Evolutionary conservation across 768 basidiomycete genomes (phyloP).

Genomic region (Boletus edulis): DNA sequence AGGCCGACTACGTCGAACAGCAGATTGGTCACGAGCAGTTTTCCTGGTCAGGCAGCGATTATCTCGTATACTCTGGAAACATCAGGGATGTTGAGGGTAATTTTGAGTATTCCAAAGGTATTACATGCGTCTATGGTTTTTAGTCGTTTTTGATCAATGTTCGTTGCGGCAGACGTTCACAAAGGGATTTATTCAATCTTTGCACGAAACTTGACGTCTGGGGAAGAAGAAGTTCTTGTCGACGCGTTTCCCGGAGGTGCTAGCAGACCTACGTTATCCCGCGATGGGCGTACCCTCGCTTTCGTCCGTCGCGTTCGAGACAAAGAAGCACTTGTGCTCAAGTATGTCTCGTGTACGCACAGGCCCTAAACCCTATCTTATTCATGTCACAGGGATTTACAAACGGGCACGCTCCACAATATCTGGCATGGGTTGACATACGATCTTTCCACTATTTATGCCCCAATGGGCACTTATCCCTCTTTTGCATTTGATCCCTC

Average conservation of each 20-base stretch:
- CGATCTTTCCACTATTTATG: conserved; percentile 59
- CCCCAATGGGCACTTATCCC: conserved; percentile 80
- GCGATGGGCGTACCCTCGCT: conserved; percentile 65
- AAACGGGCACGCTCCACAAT: conserved; percentile 61
- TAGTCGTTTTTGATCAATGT: not conserved
- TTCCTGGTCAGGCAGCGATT: conserved; percentile 57
- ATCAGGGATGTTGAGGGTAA: conserved; percentile 43
- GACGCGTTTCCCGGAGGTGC: conserved; percentile 66
- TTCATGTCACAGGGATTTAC: conserved; percentile 49
- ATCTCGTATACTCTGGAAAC: conserved; percentile 66
- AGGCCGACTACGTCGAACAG: conserved; percentile 59
- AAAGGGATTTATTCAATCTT: conserved; percentile 71
- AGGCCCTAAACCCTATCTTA: not conserved
- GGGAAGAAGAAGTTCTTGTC: conserved; percentile 51
- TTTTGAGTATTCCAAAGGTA: conserved; percentile 69
- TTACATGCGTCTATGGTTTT: not conserved
- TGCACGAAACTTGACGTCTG: conserved; percentile 59
- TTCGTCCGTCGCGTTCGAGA: conserved; percentile 74
- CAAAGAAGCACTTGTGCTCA: conserved; percentile 69
- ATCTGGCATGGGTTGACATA: conserved; percentile 70
- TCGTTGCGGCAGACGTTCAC: conserved; percentile 53
- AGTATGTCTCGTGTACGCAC: conserved; percentile 40
- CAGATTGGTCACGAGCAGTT: conserved; percentile 76
- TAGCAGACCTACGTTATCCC: conserved; percentile 66
- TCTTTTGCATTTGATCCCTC: conserved; percentile 56